Base-by-base conservation (phyloP, 2,329 filamentous ascomycete species). In the Zasmidium citrigriseum region DNA sequence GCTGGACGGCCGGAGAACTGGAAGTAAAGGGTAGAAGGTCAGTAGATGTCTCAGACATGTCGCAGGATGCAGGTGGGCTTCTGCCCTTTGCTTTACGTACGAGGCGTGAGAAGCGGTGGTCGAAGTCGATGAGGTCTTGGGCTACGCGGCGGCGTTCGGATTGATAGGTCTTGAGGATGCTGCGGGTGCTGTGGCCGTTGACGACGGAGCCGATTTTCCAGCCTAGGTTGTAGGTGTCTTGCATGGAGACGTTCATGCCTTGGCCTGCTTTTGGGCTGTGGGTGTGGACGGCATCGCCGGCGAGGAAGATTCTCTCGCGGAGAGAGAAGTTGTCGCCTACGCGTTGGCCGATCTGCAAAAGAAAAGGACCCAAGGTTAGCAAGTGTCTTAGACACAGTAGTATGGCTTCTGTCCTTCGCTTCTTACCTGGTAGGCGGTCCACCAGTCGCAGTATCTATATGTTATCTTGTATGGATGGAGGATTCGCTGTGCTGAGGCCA, bases 391-490 rank as follows among this genome's bases (percentile, higher is more conserved):
- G n/a, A n/a, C n/a, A n/a, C n/a, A n/a, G n/a, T n/a, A n/a, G n/a
- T n/a, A n/a, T n/a, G n/a, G n/a, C n/a, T n/a, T n/a, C n/a, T n/a
- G n/a, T n/a, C n/a, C n/a, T n/a, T n/a, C n/a, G 27, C 27, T 7
- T 34, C 27, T 14, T 7, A 34, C 27, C 45, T 88, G 87, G 66
- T 91, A 92, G 2, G 89, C 87, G 0, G 88, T 89, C 74, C 49
- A 61, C 64, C 61, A 67, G 46, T 62, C 61, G 41, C 56, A 60
- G 27, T 61, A 56, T 11, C 55, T 52, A 20, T 62, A 64, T 24
- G 52, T 55, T 12, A 68, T 41, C 2, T 78, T 85, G 68, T 90
- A 91, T 0, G 89, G 89, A 0, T 75, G 72, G 11, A 91, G 72
- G 44, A 88, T 90, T 59, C 76, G 81, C 67, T 85, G 82, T 0